Base-by-base conservation (phyloP, 1,284 basidiomycete genomes). In the Melanopsichium pennsylvanicum region DNA sequence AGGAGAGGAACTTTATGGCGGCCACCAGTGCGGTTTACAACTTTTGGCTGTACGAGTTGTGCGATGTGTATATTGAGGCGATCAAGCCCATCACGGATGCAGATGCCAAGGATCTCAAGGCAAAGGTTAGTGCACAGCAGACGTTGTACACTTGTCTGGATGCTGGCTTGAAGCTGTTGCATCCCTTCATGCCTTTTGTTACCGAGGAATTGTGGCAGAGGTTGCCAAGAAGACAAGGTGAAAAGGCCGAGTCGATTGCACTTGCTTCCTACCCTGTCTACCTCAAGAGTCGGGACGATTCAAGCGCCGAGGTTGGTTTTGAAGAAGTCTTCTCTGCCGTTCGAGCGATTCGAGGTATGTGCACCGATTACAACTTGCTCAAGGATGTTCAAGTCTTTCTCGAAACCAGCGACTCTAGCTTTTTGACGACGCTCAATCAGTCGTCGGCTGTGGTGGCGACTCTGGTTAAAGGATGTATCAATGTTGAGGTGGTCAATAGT, bases 121-220 rank as follows among this genome's bases (percentile, higher is more conserved):
- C 89, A 1, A 87, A 89, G 50, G 85, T 84, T 42, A 97, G 93
- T 7, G 91, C 94, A 12, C 94, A 97, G 81, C 91, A 98, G 83
- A 98, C 95, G 0, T 84, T 99, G 39, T 97, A 97, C 82, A 95
- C 90, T 12, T 94, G 92, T 81, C 85, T 98, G 34, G 96, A 99
- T 75, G 84, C 89, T 54, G 96, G 95, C 11, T 84, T 98, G 45
- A 87, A 89, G 41, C 85, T 99, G 9, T 85, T 98, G 12, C 96
- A 98, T 82, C 95, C 96, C 2, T 95, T 97, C 84, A 98, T 98
- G 96, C 96, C 96, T 2, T 98, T 90, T 82, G 93, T 99, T 36
- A 97, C 95, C 2, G 96, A 99, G 83, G 96, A 98, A 82, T 84
- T 99, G 16, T 98, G 96, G 96, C 96, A 99, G 82, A 88, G 94